Conservation (phyloP, 2,329 filamentous ascomycete species). For the Thelonectria olida region DNA sequence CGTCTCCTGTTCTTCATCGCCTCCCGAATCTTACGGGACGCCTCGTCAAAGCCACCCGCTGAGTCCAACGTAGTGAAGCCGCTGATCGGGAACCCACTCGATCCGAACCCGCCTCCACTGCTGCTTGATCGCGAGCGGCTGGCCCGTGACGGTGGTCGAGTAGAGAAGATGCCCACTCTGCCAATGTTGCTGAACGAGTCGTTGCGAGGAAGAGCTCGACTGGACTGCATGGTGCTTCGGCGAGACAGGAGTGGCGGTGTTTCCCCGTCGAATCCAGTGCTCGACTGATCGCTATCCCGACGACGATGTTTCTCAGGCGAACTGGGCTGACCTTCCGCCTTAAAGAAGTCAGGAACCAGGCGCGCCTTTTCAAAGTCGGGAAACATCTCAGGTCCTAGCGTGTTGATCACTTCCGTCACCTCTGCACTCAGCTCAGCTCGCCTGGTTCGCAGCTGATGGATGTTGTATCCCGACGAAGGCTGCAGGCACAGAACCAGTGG, state of each 20-base stretch:
- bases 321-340: conserved; percentile 41
- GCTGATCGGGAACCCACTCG: conserved; percentile 71
- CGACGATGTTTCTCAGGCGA: conserved; percentile 43
- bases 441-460: conserved; percentile 78
- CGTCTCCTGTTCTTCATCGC: conserved; percentile 77
- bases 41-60: conserved; percentile 80
- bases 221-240: conserved; percentile 63
- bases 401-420: conserved; percentile 94
- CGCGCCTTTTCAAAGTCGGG: conserved; percentile 89
- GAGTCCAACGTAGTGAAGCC: conserved; percentile 75
- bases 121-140: conserved; percentile 77
- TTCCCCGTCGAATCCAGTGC: conserved; percentile 47
- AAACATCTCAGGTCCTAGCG: conserved; percentile 93
- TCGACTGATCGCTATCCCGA: conserved; percentile 61
- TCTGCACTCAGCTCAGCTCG: conserved; percentile 80
- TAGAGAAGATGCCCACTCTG: conserved; percentile 88
- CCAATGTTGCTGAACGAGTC: conserved; percentile 94
- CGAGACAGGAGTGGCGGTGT: conserved; percentile 53
- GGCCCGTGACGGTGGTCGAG: conserved; percentile 81
- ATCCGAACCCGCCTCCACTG: conserved; percentile 69
- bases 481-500: conserved; percentile 87
- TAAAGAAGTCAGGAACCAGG: conserved; percentile 68
- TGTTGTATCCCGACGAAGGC: conserved; percentile 83
- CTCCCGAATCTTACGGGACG: conserved; percentile 82
- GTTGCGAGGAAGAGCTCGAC: conserved; percentile 76